Evolutionary conservation across 148 eudicot genomes (phyloP).

Genomic region (Beta vulgaris): DNA sequence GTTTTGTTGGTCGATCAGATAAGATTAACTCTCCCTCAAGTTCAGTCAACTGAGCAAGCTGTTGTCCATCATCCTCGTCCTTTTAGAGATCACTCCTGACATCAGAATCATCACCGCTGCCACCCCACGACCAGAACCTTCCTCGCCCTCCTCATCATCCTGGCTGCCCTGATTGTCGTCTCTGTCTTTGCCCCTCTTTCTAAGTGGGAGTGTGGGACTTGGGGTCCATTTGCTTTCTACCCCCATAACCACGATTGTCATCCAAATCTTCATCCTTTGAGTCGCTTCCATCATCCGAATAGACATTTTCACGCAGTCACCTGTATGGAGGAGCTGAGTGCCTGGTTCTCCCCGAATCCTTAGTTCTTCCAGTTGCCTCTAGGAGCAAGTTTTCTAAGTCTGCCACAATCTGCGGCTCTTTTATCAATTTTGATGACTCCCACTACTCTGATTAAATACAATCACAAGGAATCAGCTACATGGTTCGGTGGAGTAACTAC

Average conservation of each 20-base stretch:
- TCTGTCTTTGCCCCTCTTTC: conserved; percentile 81
- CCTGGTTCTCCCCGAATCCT: conserved; percentile 60
- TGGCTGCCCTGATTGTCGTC: conserved; percentile 67
- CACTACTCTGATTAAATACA: neutral
- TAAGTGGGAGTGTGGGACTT: conserved; percentile 81
- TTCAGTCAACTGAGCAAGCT: conserved; percentile 76
- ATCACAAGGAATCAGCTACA: neutral
- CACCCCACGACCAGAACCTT: conserved; percentile 57
- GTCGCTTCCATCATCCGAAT: conserved; percentile 90
- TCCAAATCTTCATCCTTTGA: conserved; percentile 86
- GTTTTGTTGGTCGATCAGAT: conserved; percentile 73
- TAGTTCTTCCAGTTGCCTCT: conserved; percentile 96
- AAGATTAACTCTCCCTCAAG: conserved; percentile 83
- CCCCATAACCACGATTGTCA: conserved; percentile 63
- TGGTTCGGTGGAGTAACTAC: neutral
- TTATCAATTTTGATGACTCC: neutral
- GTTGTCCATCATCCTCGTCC: conserved; percentile 73
- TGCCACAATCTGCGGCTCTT: conserved; percentile 44
- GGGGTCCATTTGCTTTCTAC: conserved; percentile 74
- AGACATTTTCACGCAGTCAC: conserved; percentile 59
- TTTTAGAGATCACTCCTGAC: conserved; percentile 83
- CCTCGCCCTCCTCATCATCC: conserved; percentile 54
- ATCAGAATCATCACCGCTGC: conserved; percentile 67
- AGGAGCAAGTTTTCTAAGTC: conserved; percentile 87
- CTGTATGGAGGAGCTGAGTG: conserved; percentile 65